Evolutionary conservation across 2,329 filamentous ascomycete genomes (phyloP).

Genomic region (Colletotrichum lupini): DNA sequence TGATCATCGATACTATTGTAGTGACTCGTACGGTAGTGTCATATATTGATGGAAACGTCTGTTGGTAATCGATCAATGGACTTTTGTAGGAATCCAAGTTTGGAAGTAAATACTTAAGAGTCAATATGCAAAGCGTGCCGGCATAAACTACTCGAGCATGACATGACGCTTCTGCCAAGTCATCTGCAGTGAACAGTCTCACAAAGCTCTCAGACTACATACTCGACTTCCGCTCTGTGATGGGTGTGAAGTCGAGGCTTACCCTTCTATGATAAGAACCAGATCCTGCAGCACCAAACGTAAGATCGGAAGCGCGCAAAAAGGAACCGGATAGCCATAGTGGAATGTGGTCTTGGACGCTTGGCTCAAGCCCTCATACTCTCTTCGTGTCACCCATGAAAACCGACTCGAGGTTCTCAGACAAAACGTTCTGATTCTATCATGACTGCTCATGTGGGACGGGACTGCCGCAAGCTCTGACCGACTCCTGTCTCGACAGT

Average conservation of each 20-base stretch:
- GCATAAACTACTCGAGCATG: not conserved
- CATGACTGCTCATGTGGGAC: constrained; percentile 26
- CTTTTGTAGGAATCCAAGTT: not conserved
- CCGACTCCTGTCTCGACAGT: constrained; percentile 11
- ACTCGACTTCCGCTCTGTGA: not conserved
- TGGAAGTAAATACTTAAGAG: not conserved
- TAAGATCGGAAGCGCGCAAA: not conserved
- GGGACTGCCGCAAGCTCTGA: constrained; percentile 9
- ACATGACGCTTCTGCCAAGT: not conserved
- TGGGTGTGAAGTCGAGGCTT: no score
- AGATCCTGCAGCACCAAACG: no score
- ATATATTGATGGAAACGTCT: not conserved
- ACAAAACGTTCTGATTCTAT: constrained; percentile 27
- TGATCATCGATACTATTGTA: not conserved
- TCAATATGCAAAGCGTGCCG: not conserved
- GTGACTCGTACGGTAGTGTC: not conserved
- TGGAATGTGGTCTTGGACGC: not conserved
- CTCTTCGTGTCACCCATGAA: not conserved
- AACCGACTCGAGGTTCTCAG: not conserved
- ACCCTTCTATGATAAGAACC: not conserved
- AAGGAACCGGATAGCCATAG: not conserved
- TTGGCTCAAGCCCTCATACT: not conserved
- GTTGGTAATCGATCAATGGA: not conserved
- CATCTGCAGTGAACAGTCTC: not conserved
- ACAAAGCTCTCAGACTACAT: not conserved